These are phyloP conservation scores for Pythium rishiriense DNA, from an alignment of 352 stramenopile species.

Conservation along the genomic window DNA sequence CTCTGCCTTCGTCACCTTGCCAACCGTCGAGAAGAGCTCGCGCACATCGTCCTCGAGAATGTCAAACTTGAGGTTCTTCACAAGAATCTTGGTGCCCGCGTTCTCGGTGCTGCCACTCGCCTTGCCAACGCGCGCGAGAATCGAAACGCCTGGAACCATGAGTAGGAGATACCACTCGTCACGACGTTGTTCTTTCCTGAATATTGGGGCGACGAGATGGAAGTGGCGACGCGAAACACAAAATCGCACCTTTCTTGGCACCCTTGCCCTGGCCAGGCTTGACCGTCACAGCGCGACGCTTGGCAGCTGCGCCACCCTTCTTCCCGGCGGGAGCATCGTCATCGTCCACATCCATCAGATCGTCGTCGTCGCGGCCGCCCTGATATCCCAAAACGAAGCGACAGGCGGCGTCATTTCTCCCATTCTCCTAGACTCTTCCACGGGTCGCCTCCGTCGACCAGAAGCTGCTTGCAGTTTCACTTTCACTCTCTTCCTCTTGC, in stretches of 20 bases:
- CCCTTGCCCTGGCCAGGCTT: constrained; percentile 41
- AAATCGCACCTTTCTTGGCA: constrained; percentile 59
- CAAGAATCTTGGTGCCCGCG: constrained; percentile 69
- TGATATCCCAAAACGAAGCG: constrained; percentile 21
- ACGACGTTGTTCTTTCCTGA: constrained; percentile 4
- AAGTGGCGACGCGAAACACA: constrained; percentile 2
- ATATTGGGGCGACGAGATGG: background rate
- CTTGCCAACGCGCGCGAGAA: constrained; percentile 68
- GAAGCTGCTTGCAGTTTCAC: constrained; percentile 8
- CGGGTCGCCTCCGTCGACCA: constrained; percentile 13
- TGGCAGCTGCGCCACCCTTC: constrained; percentile 27
- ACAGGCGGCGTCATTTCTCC: constrained; percentile 13
- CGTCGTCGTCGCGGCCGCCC: constrained; percentile 34
- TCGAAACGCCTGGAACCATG: constrained; percentile 42
- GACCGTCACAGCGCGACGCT: constrained; percentile 58
- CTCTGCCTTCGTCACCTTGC: constrained; percentile 75
- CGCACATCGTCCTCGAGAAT: constrained; percentile 82
- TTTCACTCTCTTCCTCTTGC: constrained; percentile 15
- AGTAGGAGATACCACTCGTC: constrained; percentile 5
- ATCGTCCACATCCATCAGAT: constrained; percentile 67
- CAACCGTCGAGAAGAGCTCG: constrained; percentile 78
- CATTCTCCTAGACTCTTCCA: constrained; percentile 4
- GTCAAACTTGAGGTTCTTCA: constrained; percentile 86
- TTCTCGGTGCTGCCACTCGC: constrained; percentile 21
- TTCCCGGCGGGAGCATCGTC: constrained; percentile 40